A percentile compares a stretch with the other conserved stretches of the same genome.
These are phyloP conservation scores for Ophidiomyces ophidiicola DNA, from an alignment of 2,329 filamentous ascomycete genomes.

Conservation along the genomic window DNA sequence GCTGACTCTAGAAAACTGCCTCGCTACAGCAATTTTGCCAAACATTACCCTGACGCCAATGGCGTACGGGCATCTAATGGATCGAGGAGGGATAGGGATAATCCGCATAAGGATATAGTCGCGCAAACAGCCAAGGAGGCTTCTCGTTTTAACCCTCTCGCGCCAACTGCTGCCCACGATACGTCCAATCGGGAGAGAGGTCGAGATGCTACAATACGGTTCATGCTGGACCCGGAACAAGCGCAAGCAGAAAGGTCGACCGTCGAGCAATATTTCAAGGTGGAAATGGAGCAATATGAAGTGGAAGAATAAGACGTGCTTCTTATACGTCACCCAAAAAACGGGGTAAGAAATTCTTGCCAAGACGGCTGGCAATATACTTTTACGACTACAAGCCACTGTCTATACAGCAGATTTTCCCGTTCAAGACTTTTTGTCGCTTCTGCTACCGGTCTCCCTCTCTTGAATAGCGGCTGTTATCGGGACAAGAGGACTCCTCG, in stretches of 20 bases:
- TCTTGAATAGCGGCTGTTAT: too few species aligned
- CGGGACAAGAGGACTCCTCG: too few species aligned
- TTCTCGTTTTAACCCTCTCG: constrained; percentile 32
- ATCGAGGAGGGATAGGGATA: constrained; percentile 15
- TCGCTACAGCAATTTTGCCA: constrained; percentile 49
- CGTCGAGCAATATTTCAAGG: constrained; percentile 56
- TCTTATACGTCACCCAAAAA: too few species aligned
- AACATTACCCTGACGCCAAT: constrained; percentile 17
- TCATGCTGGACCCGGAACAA: constrained; percentile 71
- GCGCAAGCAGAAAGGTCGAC: constrained; percentile 58
- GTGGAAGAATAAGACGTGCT: constrained; percentile 30
- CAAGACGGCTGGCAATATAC: neutral
- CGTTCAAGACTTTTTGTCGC: too few species aligned
- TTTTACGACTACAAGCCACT: too few species aligned
- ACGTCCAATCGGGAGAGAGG: constrained; percentile 37
- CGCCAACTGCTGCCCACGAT: constrained; percentile 35
- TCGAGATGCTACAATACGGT: constrained; percentile 66
- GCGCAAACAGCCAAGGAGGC: constrained; percentile 17
- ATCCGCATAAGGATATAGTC: constrained; percentile 13
- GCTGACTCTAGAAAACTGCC: constrained; percentile 50
- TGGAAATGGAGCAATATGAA: constrained; percentile 59
- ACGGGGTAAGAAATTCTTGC: neutral
- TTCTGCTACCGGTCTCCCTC: too few species aligned
- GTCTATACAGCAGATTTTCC: too few species aligned
- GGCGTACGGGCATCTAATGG: constrained; percentile 17